Evolutionary conservation across 2,329 filamentous ascomycete species (phyloP), one percentile per base, ranked within the genome.

Genomic region (Apiospora phragmitis): DNA sequence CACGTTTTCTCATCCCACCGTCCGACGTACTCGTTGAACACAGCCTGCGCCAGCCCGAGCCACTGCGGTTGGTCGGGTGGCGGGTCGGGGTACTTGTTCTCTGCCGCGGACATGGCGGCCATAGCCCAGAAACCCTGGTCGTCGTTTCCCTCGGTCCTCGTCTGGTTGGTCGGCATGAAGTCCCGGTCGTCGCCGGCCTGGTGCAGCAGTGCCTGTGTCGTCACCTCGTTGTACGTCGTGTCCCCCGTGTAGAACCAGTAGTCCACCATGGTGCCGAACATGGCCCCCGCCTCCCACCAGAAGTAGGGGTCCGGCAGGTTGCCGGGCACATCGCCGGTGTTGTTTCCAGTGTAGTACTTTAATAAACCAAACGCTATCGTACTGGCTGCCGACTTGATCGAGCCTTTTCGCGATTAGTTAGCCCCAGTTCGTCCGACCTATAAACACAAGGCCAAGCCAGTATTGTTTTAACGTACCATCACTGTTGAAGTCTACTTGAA

Each of bases 61-160:
- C 91, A 93, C 62, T 86, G 84, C 0, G 88, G 85, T 67, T 85
- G 73, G 11, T 80, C 83, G 0, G 80, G 70, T 0, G 84, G 82
- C 14, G 88, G 85, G 72, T 90, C 84, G 3, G 85, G 87, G 73
- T 89, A 92, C 65, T 86, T 88, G 69, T 86, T 83, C 77, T 92
- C 90, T 43, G 88, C 87, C 1, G 90, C 90, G 21, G 86, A 84
- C 76, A 92, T 85, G 14, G 87, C 89, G 2, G 89, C 88, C 78
- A 91, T 84, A 9, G 84, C 89, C 90, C 90, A 92, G 77, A 92
- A 91, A 8, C 87, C 84, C 78, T 89, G 87, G 71, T 89, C 87
- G 70, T 89, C 86, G 74, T 88, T 89, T 69, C 86, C 86, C 51
- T 81, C 75, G 6, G 79, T 78, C 9, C 75, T 74, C 11, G 81